phyloP scores from a whole-genome alignment of 2,329 filamentous ascomycete species.

The Pseudonectria buxi region DNA sequence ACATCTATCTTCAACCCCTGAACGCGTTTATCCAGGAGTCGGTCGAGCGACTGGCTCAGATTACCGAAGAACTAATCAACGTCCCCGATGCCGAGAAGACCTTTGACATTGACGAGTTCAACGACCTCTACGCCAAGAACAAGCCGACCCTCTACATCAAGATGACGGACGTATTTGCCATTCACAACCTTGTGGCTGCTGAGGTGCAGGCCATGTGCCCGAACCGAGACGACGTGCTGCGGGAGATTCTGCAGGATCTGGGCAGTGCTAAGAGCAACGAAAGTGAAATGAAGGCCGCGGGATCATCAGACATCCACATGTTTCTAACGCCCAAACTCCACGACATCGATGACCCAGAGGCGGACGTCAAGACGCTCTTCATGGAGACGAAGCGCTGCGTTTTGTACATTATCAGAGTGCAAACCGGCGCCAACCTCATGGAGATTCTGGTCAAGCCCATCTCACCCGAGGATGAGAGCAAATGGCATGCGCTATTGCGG shows the following conservation, averaged over 20 bases:
- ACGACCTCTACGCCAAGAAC: conserved; percentile 91
- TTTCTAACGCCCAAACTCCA: conserved; percentile 85
- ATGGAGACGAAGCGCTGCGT: conserved; percentile 98
- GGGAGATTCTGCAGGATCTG: conserved; percentile 87
- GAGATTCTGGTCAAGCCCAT: conserved; percentile 93
- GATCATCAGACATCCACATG: conserved; percentile 83
- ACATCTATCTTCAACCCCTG: conserved; percentile 89
- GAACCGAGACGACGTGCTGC: conserved; percentile 75
- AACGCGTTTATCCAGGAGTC: conserved; percentile 88
- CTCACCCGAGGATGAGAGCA: conserved; percentile 75
- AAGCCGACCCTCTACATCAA: conserved; percentile 99
- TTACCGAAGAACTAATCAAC: conserved; percentile 70
- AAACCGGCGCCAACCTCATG: conserved; percentile 85
- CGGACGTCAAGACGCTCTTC: conserved; percentile 84
- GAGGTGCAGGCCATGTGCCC: conserved; percentile 75
- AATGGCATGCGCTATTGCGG: conserved; percentile 73
- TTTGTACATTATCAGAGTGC: conserved; percentile 94
- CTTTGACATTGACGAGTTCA: conserved; percentile 98
- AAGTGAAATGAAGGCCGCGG: conserved; percentile 80
- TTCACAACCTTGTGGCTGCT: conserved; percentile 78
- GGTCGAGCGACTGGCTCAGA: conserved; percentile 68
- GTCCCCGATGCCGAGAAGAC: conserved; percentile 83
- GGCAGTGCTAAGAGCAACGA: conserved; percentile 96
- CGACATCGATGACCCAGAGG: conserved; percentile 86
- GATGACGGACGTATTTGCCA: conserved; percentile 93